Evolutionary conservation across 2,329 filamentous ascomycete species (phyloP).

Genomic region (Erysiphe pulchra): DNA sequence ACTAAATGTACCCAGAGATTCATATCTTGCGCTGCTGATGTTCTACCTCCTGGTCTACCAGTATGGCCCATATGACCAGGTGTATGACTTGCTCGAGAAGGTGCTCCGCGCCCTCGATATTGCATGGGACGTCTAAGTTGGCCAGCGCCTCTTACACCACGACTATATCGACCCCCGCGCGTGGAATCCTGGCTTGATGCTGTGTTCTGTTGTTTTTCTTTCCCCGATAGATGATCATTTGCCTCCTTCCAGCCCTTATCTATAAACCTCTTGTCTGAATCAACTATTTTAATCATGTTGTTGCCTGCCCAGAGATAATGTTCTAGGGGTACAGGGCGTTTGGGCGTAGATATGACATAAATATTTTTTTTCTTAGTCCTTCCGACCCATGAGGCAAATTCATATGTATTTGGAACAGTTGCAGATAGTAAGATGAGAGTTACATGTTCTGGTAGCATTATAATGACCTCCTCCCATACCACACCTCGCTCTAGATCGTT

Average conservation of each 20-base stretch:
- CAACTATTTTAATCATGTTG: conserved; percentile 80
- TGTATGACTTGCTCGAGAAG: conserved; percentile 23
- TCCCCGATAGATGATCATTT: conserved; percentile 55
- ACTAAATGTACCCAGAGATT: conserved; percentile 94
- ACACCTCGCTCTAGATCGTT: conserved; percentile 90
- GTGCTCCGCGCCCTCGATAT: conserved; percentile 25
- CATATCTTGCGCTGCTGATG: conserved; percentile 79
- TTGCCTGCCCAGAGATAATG: conserved; percentile 94
- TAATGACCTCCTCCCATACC: conserved; percentile 98
- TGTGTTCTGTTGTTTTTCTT: conserved; percentile 41
- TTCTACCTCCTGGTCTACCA: conserved; percentile 63
- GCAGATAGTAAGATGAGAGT: conserved; percentile 86
- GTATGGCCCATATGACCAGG: conserved; percentile 75
- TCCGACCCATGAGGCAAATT: conserved; percentile 96
- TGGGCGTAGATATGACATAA: conserved; percentile 93
- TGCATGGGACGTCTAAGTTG: conserved; percentile 20
- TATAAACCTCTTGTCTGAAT: conserved; percentile 72
- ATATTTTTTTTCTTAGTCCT: conserved; percentile 97
- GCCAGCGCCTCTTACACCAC: conserved; percentile 20
- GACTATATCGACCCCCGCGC: conserved; percentile 22
- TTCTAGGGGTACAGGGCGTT: conserved; percentile 80
- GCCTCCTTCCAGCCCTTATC: conserved; percentile 91
- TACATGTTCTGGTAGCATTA: conserved; percentile 94
- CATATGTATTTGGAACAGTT: conserved; percentile 89
- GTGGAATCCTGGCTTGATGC: conserved; percentile 26